phyloP scores from a whole-genome alignment of 768 basidiomycete species.

The Lactarius tabidus region DNA sequence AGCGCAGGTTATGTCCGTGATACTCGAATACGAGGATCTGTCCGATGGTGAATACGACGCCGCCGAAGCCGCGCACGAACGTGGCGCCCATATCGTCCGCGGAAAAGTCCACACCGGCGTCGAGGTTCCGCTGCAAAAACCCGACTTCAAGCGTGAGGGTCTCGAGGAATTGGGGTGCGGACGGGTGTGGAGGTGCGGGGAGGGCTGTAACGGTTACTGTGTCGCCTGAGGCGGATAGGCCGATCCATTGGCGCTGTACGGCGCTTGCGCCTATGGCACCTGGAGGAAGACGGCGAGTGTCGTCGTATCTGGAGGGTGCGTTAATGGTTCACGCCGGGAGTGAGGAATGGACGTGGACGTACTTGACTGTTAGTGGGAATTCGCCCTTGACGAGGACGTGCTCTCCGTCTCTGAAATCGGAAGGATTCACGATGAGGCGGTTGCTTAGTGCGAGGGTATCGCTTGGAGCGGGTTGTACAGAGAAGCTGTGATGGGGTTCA shows the following conservation, averaged over 20 bases:
- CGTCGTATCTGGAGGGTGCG: constrained; percentile 62
- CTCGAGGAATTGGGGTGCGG: constrained; percentile 60
- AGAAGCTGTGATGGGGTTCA: constrained; percentile 25
- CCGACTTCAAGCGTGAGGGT: constrained; percentile 78
- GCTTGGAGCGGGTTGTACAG: constrained; percentile 29
- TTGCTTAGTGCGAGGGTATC: constrained; percentile 67
- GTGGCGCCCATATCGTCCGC: constrained; percentile 79
- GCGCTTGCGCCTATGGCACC: constrained; percentile 74
- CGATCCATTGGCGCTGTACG: constrained; percentile 86
- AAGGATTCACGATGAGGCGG: constrained; percentile 72
- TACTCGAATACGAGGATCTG: constrained; percentile 83
- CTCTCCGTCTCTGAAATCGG: constrained; percentile 67
- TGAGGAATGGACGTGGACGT: constrained; percentile 27
- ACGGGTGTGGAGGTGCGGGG: constrained; percentile 40
- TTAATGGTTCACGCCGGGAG: background rate
- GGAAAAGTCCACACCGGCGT: constrained; percentile 68
- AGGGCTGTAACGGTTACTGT: constrained; percentile 65
- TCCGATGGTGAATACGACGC: constrained; percentile 63
- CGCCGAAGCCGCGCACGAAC: constrained; percentile 71
- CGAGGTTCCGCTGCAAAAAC: constrained; percentile 51
- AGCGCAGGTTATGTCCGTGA: constrained; percentile 79
- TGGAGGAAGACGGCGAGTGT: constrained; percentile 62
- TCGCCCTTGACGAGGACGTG: constrained; percentile 73
- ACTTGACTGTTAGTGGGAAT: constrained; percentile 75
- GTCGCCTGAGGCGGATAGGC: constrained; percentile 76